Conservation (phyloP, 768 basidiomycete species). For the Termitomyces sp. region DNA sequence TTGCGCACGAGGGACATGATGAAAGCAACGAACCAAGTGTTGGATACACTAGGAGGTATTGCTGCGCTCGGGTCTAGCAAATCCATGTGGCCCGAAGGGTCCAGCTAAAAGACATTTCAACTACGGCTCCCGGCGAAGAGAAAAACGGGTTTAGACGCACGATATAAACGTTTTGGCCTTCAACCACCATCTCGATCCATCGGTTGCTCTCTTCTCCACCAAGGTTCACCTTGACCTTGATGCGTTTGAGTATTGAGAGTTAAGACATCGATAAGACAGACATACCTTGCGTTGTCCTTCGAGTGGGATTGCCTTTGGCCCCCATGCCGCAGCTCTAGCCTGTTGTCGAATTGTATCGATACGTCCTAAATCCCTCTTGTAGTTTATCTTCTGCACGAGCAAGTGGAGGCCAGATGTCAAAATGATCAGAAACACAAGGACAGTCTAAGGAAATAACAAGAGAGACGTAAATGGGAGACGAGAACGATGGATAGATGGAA, state of each 20-base stretch:
- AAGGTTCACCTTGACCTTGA: slow-evolving; percentile 67
- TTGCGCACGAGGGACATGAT: slow-evolving; percentile 27
- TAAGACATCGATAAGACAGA: neutral
- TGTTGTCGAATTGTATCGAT: slow-evolving; percentile 56
- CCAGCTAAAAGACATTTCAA: slow-evolving; percentile 40
- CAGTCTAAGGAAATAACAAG: slow-evolving; percentile 43
- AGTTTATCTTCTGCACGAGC: slow-evolving; percentile 72
- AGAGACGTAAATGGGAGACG: neutral
- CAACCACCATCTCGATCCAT: slow-evolving; percentile 78
- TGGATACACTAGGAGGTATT: slow-evolving; percentile 44
- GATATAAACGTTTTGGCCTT: slow-evolving; percentile 68
- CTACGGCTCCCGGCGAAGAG: neutral
- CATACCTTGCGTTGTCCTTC: slow-evolving; percentile 66
- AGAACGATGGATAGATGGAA: neutral
- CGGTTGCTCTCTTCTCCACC: slow-evolving; percentile 61
- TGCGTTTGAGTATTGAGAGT: neutral
- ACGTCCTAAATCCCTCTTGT: slow-evolving; percentile 63
- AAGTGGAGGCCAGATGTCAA: slow-evolving; percentile 82
- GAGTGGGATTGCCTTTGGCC: slow-evolving; percentile 61
- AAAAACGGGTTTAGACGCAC: slow-evolving; percentile 36
- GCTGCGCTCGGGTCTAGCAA: slow-evolving; percentile 57
- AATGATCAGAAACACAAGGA: slow-evolving; percentile 68
- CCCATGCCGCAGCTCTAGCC: slow-evolving; percentile 79
- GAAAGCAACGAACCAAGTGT: slow-evolving; percentile 68
- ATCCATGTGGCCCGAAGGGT: slow-evolving; percentile 52